A percentile compares a stretch with the other conserved stretches of the same genome.
Evolutionary conservation across 176 grass and related monocot species (phyloP).

Genomic region (Pharus latifolius): DNA sequence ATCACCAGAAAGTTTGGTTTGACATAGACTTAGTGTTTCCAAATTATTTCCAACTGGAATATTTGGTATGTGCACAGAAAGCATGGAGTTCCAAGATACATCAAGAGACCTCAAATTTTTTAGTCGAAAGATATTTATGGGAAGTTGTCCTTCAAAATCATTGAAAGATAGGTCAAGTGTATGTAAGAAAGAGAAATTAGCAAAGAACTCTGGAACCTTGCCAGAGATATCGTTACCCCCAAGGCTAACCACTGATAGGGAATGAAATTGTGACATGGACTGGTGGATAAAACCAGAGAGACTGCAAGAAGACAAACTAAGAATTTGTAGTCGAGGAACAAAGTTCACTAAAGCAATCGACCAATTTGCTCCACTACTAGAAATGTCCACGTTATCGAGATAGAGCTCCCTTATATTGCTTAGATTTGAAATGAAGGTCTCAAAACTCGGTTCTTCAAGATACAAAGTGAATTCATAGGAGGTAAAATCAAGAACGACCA

Average conservation of each 20-base stretch:
- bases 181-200: background rate
- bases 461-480: too few relatives aligned
- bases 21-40: background rate
- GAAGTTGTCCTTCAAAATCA: constrained; percentile 4
- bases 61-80: background rate
- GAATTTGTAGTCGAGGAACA: background rate
- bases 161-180: background rate
- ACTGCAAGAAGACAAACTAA: background rate
- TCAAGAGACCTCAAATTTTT: background rate
- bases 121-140: background rate
- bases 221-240: background rate
- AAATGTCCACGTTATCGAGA: constrained; percentile 8
- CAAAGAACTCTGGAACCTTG: background rate
- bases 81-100: background rate
- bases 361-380: background rate
- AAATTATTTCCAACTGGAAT: background rate
- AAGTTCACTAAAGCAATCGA: background rate
- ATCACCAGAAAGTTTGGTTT: background rate
- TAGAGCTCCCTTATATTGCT: constrained; percentile 14
- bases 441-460: background rate
- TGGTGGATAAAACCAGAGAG: background rate
- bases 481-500: constrained; percentile 7
- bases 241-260: background rate
- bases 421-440: constrained; percentile 1
- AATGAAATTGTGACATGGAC: background rate